Conservation (phyloP, 257 asterid genomes). For the Lantana camara region DNA sequence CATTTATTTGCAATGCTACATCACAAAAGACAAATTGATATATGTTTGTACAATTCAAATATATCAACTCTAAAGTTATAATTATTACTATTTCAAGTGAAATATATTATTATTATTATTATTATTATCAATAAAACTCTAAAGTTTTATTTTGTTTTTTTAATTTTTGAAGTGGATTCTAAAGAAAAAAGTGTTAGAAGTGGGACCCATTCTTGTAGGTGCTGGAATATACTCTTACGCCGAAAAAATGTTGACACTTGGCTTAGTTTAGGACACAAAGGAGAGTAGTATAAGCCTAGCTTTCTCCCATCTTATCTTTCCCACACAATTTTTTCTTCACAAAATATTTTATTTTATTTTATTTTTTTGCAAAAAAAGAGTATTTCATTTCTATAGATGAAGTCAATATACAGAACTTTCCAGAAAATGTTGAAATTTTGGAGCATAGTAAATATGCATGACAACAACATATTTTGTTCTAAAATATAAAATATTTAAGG, state of each 20-base stretch:
- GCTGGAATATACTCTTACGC: constrained; percentile 35
- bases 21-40: not conserved
- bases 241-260: constrained; percentile 40
- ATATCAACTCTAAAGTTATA: too few species aligned
- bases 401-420: too few species aligned
- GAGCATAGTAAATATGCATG: too few species aligned
- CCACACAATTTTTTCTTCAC: not conserved
- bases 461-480: too few species aligned
- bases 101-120: not conserved
- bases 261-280: constrained; percentile 43
- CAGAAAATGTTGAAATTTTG: too few species aligned
- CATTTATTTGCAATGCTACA: not conserved
- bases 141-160: too few species aligned
- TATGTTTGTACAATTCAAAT: not conserved
- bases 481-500: too few species aligned
- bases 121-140: not conserved
- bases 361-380: too few species aligned
- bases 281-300: constrained; percentile 23
- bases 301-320: constrained; percentile 35
- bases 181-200: constrained; percentile 1
- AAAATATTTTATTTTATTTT: too few species aligned
- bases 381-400: too few species aligned
- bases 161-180: not conserved
- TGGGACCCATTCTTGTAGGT: constrained; percentile 29
- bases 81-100: too few species aligned